phyloP scores from a whole-genome alignment of 768 basidiomycete species.

The Cystofilobasidium bisporidii region DNA sequence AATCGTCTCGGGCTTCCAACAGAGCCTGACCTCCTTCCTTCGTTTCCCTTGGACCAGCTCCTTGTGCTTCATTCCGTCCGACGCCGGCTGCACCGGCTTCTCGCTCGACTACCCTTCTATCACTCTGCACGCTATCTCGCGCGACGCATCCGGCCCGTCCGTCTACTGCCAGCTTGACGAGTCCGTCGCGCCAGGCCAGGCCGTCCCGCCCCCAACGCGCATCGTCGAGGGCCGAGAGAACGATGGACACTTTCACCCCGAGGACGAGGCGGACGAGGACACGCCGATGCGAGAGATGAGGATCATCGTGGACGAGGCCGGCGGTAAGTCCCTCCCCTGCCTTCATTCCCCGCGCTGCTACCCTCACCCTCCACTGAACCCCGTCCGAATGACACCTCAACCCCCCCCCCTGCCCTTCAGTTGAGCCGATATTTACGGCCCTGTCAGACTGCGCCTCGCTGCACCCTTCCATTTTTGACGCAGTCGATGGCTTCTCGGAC shows the following conservation, averaged over 20 bases:
- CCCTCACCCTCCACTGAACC: neutral
- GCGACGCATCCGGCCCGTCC: slow-evolving; percentile 53
- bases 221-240: slow-evolving; percentile 21
- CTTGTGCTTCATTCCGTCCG: slow-evolving; percentile 62
- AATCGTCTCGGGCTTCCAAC: slow-evolving; percentile 8
- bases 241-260: slow-evolving; percentile 30
- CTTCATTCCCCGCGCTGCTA: too few relatives aligned
- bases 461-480: slow-evolving; percentile 48
- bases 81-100: slow-evolving; percentile 49
- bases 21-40: slow-evolving; percentile 11
- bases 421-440: slow-evolving; percentile 77
- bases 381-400: neutral
- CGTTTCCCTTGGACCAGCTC: slow-evolving; percentile 45
- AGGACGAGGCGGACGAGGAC: slow-evolving; percentile 41
- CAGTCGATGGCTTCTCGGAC: slow-evolving; percentile 31
- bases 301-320: slow-evolving; percentile 56
- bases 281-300: slow-evolving; percentile 66
- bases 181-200: slow-evolving; percentile 34
- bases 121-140: slow-evolving; percentile 85
- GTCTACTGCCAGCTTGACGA: slow-evolving; percentile 95
- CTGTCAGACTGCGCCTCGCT: slow-evolving; percentile 74
- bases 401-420: slow-evolving; percentile 42
- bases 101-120: slow-evolving; percentile 79
- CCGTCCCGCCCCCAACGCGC: slow-evolving; percentile 4
- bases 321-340: slow-evolving; percentile 48